A percentile compares a stretch with the other conserved stretches of the same genome.
phyloP scores from a whole-genome alignment of 2,329 filamentous ascomycete genomes.

The Calonectria ilicicola region DNA sequence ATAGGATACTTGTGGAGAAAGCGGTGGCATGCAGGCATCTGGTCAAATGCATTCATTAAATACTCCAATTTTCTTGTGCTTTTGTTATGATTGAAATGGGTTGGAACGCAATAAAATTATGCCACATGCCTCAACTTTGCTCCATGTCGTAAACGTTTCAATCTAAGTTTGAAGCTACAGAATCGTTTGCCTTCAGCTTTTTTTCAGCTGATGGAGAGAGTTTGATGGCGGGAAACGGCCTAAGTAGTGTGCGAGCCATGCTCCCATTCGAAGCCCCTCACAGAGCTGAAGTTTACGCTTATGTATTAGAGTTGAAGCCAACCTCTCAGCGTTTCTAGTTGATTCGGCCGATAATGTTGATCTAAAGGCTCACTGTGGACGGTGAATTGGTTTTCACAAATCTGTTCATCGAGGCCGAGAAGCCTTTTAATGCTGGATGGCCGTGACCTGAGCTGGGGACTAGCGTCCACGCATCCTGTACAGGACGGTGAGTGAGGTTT shows the following conservation, averaged over 20 bases:
- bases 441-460: neutral
- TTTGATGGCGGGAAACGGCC: neutral
- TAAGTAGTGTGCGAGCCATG: neutral
- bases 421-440: too few relatives aligned
- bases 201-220: neutral
- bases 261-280: neutral
- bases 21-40: neutral
- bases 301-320: too few relatives aligned
- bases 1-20: neutral
- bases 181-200: neutral
- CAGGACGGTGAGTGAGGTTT: too few relatives aligned
- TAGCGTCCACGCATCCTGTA: neutral
- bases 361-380: too few relatives aligned
- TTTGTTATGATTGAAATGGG: neutral
- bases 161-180: neutral
- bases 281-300: too few relatives aligned
- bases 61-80: neutral
- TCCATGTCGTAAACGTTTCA: too few relatives aligned
- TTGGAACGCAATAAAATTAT: neutral
- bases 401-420: too few relatives aligned
- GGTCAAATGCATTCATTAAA: neutral
- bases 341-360: too few relatives aligned
- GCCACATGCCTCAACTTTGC: neutral
- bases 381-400: too few relatives aligned
- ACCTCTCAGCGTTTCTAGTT: too few relatives aligned